Base-by-base conservation (phyloP, 805 yeast genomes). In the Limtongia smithiae region DNA sequence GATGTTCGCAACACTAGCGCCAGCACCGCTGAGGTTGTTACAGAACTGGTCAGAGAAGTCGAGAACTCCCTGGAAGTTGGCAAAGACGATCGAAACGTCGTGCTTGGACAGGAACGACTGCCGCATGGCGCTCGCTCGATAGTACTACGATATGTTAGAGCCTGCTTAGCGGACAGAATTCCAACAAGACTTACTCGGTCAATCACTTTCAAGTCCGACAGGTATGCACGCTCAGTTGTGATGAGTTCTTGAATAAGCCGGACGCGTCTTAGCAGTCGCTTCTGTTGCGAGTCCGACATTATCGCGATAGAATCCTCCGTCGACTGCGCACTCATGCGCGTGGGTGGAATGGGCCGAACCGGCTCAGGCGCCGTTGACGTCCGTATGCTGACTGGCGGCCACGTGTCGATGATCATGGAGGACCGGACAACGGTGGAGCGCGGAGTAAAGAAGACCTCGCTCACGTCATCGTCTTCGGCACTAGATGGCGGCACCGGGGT, bases 231-330 rank as follows among this genome's bases (percentile, higher is more conserved):
- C 48, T 71, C 75, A 11, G 74, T 67, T 17, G 59, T 58, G 41
- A 69, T 64, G 6, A 71, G 60, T 50, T 71, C 75, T 8, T 67
- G 60, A 28, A 69, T 60, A 14, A 65, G 52, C 25, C 65, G 64
- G 48, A 62, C 60, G 30, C 65, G 59, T 35, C 44, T 57, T 34
- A 50, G 43, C 20, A 52, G 43, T 9, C 57, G 50, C 42, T 50
- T 39, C 30, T 52, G 59, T n/a, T 47, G 49, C 17, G 33, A 17
- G 28, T 40, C 46, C 21, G 35, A n/a, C 18, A 25, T 17, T 39
- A 21, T 27, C 27, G 20, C 9, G 31, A 5, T 34, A 4, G 5
- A 20, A 11, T 20, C 17, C 4, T 9, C 12, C 22, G 27, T 36
- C 27, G 38, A 36, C 38, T 36, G 27, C 5, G 28, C 28, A 9